Evolutionary conservation across 1,284 basidiomycete species (phyloP).

Genomic region (Pseudozyma pruni): DNA sequence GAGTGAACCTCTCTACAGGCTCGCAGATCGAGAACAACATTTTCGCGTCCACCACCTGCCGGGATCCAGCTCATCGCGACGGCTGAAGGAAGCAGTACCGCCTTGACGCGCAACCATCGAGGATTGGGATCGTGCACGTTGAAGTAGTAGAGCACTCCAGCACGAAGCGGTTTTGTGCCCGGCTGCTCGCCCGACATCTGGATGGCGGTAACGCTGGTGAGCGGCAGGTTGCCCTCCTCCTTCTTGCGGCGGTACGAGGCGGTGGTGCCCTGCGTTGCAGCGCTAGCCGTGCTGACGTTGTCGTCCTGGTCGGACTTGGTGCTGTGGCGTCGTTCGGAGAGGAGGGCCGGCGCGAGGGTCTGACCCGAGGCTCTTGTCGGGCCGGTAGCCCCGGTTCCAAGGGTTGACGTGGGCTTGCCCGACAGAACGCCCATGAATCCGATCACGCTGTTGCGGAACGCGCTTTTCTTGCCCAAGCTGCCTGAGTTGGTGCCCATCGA

Average conservation of each 20-base stretch:
- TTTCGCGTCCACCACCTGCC: conserved; percentile 54
- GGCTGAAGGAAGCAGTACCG: conserved; percentile 51
- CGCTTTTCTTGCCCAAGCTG: conserved; percentile 23
- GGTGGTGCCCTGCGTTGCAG: conserved; percentile 45
- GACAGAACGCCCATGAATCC: conserved; percentile 42
- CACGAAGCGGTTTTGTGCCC: conserved; percentile 38
- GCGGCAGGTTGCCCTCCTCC: conserved; percentile 45
- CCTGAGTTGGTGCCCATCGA: conserved; percentile 10
- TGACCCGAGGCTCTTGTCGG: background rate
- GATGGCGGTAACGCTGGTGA: conserved; percentile 36
- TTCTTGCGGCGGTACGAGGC: conserved; percentile 45
- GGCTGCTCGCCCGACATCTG: conserved; percentile 35
- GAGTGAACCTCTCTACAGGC: conserved; percentile 61
- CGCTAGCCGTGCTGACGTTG: conserved; percentile 34
- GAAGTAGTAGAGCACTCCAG: conserved; percentile 56
- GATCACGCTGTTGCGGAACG: conserved; percentile 48
- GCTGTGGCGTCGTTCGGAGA: conserved; percentile 29
- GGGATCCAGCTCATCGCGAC: conserved; percentile 64
- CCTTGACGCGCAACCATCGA: conserved; percentile 56
- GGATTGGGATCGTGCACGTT: conserved; percentile 53
- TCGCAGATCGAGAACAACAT: conserved; percentile 54
- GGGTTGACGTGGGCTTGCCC: conserved; percentile 9
- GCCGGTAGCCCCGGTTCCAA: conserved; percentile 1
- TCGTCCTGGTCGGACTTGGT: conserved; percentile 41
- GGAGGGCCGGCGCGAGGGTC: conserved; percentile 14